Evolutionary conservation across 2,329 filamentous ascomycete genomes (phyloP).

Genomic region (Didymosphaeria variabile): DNA sequence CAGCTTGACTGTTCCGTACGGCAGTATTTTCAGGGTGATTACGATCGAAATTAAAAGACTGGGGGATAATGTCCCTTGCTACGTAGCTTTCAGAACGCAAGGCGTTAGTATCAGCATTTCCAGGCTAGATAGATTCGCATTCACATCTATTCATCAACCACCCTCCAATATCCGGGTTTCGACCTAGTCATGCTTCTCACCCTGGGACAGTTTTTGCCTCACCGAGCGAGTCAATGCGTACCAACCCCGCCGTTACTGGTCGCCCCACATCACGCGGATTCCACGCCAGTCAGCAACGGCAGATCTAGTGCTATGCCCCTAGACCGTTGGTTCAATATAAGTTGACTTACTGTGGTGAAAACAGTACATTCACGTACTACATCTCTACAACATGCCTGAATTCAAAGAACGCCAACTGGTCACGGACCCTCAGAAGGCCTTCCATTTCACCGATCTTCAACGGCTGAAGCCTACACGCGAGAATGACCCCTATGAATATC

Average conservation of each 20-base stretch:
- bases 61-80: conserved; percentile 2
- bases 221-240: conserved; percentile 26
- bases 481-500: conserved; percentile 52
- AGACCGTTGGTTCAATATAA: conserved; percentile 41
- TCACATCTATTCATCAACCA: conserved; percentile 23
- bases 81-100: conserved; percentile 25
- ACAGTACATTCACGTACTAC: conserved; percentile 17
- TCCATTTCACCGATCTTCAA: conserved; percentile 51
- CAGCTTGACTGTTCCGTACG: conserved; percentile 5
- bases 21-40: background rate
- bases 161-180: conserved; percentile 34
- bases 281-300: conserved; percentile 43
- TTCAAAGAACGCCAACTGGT: conserved; percentile 48
- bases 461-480: conserved; percentile 48
- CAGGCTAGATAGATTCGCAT: conserved; percentile 26
- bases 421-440: conserved; percentile 48
- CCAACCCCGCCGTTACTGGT: conserved; percentile 39
- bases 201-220: conserved; percentile 29
- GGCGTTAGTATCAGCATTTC: conserved; percentile 27
- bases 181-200: conserved; percentile 15
- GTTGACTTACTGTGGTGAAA: conserved; percentile 24
- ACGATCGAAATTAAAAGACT: conserved; percentile 22
- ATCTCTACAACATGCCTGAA: conserved; percentile 37
- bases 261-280: conserved; percentile 46
- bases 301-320: conserved; percentile 35